These are phyloP conservation scores for Zygoascus meyerae DNA, from an alignment of 1,139 yeast species.

Conservation along the genomic window DNA sequence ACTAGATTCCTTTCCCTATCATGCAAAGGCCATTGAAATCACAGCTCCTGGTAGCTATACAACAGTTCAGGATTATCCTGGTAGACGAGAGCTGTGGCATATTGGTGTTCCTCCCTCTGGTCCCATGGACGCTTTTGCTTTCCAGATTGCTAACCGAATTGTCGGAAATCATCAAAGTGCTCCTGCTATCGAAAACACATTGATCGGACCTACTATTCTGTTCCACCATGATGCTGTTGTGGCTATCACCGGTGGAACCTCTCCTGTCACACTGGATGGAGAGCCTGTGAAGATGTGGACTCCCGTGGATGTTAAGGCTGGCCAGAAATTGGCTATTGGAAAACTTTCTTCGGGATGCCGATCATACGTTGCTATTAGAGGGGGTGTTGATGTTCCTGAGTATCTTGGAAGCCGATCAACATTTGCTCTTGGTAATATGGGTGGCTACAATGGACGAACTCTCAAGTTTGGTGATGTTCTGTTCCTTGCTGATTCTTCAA, in stretches of 20 bases:
- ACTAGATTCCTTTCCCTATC: conserved; percentile 73
- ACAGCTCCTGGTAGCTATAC: conserved; percentile 88
- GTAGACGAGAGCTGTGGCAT: conserved; percentile 84
- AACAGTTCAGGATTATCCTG: conserved; percentile 94
- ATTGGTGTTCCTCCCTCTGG: conserved; percentile 97
- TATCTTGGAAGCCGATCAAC: conserved; percentile 96
- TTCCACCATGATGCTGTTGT: conserved; percentile 77
- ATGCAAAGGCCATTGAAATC: conserved; percentile 79
- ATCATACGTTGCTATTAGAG: conserved; percentile 81
- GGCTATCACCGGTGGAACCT: conserved; percentile 82
- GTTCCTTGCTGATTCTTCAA: conserved; percentile 72
- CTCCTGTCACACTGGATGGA: conserved; percentile 62
- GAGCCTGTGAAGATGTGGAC: conserved; percentile 54
- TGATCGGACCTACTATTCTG: conserved; percentile 75
- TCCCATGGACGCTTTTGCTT: conserved; percentile 92
- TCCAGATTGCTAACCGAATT: conserved; percentile 79
- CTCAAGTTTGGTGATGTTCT: conserved; percentile 88
- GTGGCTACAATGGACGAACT: conserved; percentile 91
- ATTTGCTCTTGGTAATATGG: conserved; percentile 88
- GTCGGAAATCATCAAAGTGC: conserved; percentile 80
- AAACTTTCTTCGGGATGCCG: conserved; percentile 79
- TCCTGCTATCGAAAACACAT: conserved; percentile 86
- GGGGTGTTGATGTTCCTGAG: conserved; percentile 91
- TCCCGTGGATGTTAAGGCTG: conserved; percentile 64
- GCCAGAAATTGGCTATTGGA: conserved; percentile 76